phyloP scores from a whole-genome alignment of 2,329 filamentous ascomycete genomes.

The Botrytis porri region DNA sequence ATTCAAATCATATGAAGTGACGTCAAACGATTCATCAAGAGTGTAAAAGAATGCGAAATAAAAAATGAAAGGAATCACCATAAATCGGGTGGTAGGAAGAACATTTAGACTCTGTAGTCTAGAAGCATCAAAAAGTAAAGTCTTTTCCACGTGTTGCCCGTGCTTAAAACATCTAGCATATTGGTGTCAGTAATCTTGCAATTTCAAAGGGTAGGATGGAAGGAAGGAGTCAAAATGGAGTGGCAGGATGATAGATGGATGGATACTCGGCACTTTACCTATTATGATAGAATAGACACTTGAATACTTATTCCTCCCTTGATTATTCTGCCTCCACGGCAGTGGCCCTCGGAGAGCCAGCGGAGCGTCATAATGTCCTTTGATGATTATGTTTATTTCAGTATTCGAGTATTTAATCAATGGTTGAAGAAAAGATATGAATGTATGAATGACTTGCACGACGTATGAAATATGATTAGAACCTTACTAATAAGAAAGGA shows the following conservation, averaged over 20 bases:
- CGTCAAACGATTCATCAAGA: background rate
- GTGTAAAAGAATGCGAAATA: background rate
- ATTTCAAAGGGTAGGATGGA: background rate
- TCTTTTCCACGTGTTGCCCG: background rate
- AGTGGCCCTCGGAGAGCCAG: too few species aligned
- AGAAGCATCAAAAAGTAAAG: background rate
- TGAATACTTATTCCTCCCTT: too few species aligned
- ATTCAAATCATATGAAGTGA: background rate
- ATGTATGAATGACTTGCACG: background rate
- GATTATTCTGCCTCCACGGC: too few species aligned
- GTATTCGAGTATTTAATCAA: background rate
- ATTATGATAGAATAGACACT: background rate
- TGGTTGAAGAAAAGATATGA: background rate
- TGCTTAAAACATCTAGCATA: background rate
- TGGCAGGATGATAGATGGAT: background rate
- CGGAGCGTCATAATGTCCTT: too few species aligned
- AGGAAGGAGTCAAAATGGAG: background rate
- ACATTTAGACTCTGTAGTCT: background rate
- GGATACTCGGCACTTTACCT: background rate
- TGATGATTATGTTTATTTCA: too few species aligned
- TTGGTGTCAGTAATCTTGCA: background rate
- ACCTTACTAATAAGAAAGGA: too few species aligned
- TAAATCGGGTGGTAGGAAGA: background rate
- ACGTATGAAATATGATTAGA: background rate
- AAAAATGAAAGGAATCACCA: background rate